Evolutionary conservation across 148 eudicot species (phyloP).

Genomic region (Cornus controversa): DNA sequence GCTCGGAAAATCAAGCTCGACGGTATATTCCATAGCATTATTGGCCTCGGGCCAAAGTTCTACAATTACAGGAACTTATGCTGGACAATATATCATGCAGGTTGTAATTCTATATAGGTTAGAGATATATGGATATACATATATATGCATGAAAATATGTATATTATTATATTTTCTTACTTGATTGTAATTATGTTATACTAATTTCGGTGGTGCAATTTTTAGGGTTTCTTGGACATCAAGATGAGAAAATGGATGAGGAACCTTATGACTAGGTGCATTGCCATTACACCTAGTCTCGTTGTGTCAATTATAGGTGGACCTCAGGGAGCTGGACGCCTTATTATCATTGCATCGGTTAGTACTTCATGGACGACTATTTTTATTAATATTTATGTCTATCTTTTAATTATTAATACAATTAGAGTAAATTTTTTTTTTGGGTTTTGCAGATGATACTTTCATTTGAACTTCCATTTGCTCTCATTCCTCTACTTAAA

Average conservation of each 20-base stretch:
- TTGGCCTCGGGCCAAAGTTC: conserved; percentile 97
- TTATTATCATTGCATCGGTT: conserved; percentile 92
- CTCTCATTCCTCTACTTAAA: conserved; percentile 92
- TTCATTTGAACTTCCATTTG: conserved; percentile 94
- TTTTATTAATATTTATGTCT: not conserved
- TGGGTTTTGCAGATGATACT: conserved; percentile 66
- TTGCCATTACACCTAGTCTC: conserved; percentile 88
- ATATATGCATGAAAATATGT: too few species aligned
- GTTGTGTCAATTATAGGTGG: conserved; percentile 79
- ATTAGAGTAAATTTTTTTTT: not conserved
- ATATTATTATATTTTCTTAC: too few species aligned
- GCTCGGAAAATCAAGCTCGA: conserved; percentile 68
- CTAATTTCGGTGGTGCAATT: not conserved
- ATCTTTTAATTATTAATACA: not conserved
- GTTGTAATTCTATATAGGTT: conserved; percentile 17
- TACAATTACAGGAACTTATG: conserved; percentile 90
- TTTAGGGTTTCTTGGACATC: conserved; percentile 82
- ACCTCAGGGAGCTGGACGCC: conserved; percentile 68
- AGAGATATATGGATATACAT: too few species aligned
- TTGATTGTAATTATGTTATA: too few species aligned
- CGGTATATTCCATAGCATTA: conserved; percentile 70
- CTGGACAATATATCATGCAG: conserved; percentile 96
- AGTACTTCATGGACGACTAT: not conserved
- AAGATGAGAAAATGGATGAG: conserved; percentile 82
- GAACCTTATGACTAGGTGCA: conserved; percentile 69